phyloP scores from a whole-genome alignment of 306 rosid genomes.

The Ceratonia siliqua region DNA sequence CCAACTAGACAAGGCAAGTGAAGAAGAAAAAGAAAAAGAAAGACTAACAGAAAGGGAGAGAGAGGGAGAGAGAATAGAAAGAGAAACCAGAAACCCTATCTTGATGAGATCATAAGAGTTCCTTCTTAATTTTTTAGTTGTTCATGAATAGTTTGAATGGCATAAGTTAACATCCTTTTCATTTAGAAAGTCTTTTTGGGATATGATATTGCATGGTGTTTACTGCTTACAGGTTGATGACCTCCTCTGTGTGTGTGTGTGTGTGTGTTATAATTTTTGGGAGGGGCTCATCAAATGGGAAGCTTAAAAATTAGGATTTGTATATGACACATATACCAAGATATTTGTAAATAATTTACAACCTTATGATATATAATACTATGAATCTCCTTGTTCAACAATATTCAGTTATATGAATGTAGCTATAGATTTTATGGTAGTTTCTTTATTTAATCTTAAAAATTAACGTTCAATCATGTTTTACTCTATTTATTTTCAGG shows the following conservation, averaged over 20 bases:
- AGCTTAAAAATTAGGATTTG: background rate
- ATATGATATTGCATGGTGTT: too few relatives aligned
- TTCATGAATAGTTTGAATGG: background rate
- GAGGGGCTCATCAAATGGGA: background rate
- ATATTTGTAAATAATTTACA: background rate
- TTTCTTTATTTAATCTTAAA: background rate
- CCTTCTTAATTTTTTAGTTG: background rate
- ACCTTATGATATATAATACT: background rate
- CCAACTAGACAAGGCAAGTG: too few relatives aligned
- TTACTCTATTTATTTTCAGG: background rate
- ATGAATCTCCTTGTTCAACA: background rate
- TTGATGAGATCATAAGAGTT: background rate
- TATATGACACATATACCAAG: background rate
- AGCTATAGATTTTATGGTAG: background rate
- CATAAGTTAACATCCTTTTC: background rate
- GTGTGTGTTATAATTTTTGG: too few relatives aligned
- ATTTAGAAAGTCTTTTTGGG: too few relatives aligned
- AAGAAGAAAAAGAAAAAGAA: too few relatives aligned
- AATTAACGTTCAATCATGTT: background rate
- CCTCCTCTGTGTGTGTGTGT: too few relatives aligned
- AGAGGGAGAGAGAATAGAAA: background rate
- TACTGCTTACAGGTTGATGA: too few relatives aligned
- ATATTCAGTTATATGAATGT: background rate
- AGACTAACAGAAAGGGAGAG: background rate
- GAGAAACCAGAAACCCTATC: background rate